A percentile compares a stretch with the other conserved stretches of the same genome.
Evolutionary conservation across 2,329 filamentous ascomycete genomes (phyloP).

Genomic region (Pseudogymnoascus sp.): DNA sequence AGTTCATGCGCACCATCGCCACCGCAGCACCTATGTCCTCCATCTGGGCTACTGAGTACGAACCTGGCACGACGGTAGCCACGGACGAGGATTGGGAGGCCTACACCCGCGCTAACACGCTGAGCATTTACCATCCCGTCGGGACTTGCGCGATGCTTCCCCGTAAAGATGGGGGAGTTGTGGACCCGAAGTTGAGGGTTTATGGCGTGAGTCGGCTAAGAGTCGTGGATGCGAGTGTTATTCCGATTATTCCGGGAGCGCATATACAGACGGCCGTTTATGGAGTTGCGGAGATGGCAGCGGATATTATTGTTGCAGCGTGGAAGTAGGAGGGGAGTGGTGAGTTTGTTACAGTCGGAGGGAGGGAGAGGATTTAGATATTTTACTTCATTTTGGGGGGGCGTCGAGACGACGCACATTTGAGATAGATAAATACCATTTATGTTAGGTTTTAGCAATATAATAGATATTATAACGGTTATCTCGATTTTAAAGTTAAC

Average conservation of each 20-base stretch:
- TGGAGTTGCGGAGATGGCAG: constrained; percentile 20
- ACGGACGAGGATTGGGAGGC: constrained; percentile 10
- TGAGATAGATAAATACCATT: neutral
- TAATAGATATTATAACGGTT: neutral
- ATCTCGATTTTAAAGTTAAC: neutral
- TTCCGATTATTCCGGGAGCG: constrained; percentile 16
- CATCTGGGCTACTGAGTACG: constrained; percentile 19
- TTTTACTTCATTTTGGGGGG: neutral
- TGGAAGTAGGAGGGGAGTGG: neutral
- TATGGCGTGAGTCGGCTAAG: constrained; percentile 18
- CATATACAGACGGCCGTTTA: constrained; percentile 18
- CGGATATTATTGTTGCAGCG: constrained; percentile 15
- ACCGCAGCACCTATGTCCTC: constrained; percentile 14
- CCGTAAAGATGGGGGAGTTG: constrained; percentile 16
- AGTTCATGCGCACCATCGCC: constrained; percentile 17
- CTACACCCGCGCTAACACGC: constrained; percentile 11
- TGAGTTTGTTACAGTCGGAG: neutral
- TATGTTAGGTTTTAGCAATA: neutral
- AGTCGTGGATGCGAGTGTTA: constrained; percentile 21
- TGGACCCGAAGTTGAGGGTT: constrained; percentile 20
- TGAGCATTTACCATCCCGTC: constrained; percentile 13
- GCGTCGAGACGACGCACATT: neutral
- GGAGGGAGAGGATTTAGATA: neutral
- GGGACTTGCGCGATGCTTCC: constrained; percentile 22
- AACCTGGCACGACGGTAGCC: constrained; percentile 16